These are phyloP conservation scores for Beverwykella pulmonaria DNA, from an alignment of 495 filamentous ascomycete genomes.

Conservation along the genomic window DNA sequence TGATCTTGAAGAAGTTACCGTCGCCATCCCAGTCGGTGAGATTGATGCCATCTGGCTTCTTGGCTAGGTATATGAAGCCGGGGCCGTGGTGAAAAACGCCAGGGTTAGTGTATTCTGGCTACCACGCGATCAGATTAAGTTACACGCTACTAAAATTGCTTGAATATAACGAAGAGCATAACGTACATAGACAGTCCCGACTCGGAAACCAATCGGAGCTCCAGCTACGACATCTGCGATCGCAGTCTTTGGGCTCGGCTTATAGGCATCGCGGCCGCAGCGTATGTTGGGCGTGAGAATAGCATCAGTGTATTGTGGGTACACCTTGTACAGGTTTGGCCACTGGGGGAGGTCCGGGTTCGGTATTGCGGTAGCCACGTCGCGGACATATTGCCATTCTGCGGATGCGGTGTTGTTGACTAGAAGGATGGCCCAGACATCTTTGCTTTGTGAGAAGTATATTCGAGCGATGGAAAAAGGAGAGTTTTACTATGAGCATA, in stretches of 20 bases:
- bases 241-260: background rate
- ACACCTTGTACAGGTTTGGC: background rate
- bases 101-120: background rate
- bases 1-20: conserved; percentile 4
- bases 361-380: background rate
- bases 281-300: background rate
- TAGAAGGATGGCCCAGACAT: background rate
- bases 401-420: background rate
- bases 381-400: background rate
- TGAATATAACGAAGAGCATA: background rate
- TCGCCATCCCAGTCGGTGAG: conserved; percentile 1
- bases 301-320: background rate
- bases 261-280: conserved; percentile 8
- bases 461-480: no score
- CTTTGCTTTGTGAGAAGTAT: no score
- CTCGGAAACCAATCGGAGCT: background rate
- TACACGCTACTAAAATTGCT: background rate
- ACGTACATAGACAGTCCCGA: background rate
- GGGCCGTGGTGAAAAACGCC: background rate
- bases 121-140: background rate
- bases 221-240: conserved; percentile 4
- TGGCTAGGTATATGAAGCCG: background rate
- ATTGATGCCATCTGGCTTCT: conserved; percentile 1
- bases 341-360: background rate
- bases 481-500: no score